phyloP scores from a whole-genome alignment of 2,329 filamentous ascomycete genomes.

The Penicillium sp. region DNA sequence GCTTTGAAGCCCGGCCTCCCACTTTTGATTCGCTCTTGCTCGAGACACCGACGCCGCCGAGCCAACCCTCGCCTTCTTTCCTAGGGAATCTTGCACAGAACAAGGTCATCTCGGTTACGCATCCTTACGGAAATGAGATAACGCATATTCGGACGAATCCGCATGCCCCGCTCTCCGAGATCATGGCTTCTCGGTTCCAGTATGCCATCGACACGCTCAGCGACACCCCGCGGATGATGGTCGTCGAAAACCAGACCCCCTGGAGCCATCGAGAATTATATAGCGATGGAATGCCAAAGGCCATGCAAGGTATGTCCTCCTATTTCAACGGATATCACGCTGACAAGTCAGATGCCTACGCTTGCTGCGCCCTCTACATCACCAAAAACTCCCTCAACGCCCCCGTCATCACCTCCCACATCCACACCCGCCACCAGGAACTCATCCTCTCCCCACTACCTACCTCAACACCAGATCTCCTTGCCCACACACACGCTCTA shows the following conservation, averaged over 20 bases:
- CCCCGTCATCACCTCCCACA: constrained; percentile 54
- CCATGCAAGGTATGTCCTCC: constrained; percentile 52
- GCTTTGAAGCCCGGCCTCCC: not conserved
- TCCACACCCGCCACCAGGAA: constrained; percentile 52
- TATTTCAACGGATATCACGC: not conserved
- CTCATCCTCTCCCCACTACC: constrained; percentile 44
- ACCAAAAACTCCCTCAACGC: constrained; percentile 56
- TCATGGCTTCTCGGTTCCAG: constrained; percentile 30
- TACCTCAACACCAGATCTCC: constrained; percentile 31
- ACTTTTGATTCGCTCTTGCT: not conserved
- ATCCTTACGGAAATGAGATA: not conserved
- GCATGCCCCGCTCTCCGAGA: constrained; percentile 24
- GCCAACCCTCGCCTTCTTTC: not conserved
- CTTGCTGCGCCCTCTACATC: constrained; percentile 59
- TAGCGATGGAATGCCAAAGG: constrained; percentile 55
- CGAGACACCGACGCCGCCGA: not conserved
- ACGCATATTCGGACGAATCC: constrained; percentile 11
- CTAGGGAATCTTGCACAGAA: not conserved
- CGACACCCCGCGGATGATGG: constrained; percentile 51
- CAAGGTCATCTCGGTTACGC: not conserved
- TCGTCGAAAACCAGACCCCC: constrained; percentile 55
- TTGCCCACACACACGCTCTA: constrained; percentile 56
- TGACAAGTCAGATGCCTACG: constrained; percentile 53
- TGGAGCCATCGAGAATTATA: constrained; percentile 62
- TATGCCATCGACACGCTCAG: constrained; percentile 54